Evolutionary conservation across 306 rosid genomes (phyloP).

Genomic region (Trifolium dubium): DNA sequence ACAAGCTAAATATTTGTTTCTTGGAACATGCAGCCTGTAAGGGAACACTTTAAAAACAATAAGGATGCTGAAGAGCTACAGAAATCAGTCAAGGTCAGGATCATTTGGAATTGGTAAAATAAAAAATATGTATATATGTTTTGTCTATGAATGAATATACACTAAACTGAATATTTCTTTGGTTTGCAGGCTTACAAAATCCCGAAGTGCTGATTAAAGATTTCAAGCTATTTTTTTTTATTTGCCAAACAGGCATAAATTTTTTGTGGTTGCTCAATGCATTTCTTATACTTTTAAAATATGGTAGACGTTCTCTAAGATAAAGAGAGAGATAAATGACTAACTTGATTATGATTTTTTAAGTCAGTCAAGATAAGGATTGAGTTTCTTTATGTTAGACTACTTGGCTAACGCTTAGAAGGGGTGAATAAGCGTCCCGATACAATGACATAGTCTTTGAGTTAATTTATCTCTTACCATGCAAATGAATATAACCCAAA

Average conservation of each 20-base stretch:
- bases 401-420: too few relatives aligned
- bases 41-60: constrained; percentile 66
- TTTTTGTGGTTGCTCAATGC: background rate
- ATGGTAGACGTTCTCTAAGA: background rate
- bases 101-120: constrained; percentile 14
- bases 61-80: constrained; percentile 70
- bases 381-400: background rate
- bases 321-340: too few relatives aligned
- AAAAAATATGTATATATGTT: background rate
- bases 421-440: too few relatives aligned
- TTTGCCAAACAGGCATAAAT: background rate
- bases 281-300: constrained; percentile 8
- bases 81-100: constrained; percentile 69
- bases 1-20: constrained; percentile 25
- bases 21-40: constrained; percentile 65
- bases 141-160: background rate
- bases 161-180: constrained; percentile 8
- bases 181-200: constrained; percentile 51
- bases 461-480: background rate
- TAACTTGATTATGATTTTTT: background rate
- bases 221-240: constrained; percentile 13
- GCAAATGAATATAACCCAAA: constrained; percentile 19
- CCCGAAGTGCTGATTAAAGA: constrained; percentile 33
- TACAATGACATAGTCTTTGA: too few relatives aligned
- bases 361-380: background rate